Evolutionary conservation across 2,329 filamentous ascomycete species (phyloP).

Genomic region (Exophiala dermatitidis): DNA sequence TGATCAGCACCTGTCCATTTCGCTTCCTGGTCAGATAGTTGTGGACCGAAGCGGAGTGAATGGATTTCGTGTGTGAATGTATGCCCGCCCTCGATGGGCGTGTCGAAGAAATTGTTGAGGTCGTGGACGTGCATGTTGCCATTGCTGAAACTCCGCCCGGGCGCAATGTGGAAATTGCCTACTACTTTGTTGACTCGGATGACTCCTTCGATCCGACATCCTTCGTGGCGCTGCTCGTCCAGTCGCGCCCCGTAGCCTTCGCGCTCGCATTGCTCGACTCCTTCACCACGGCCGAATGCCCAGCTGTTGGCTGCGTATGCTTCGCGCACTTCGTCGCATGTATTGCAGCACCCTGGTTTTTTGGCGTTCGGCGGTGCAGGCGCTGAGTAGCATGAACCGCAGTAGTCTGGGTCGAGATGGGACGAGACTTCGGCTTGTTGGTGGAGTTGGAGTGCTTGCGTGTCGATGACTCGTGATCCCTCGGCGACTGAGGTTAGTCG

Average conservation of each 20-base stretch:
- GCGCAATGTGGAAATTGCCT: constrained; percentile 97
- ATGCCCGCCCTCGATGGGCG: constrained; percentile 61
- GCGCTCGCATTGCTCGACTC: constrained; percentile 88
- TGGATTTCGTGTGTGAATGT: constrained; percentile 87
- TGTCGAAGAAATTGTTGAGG: constrained; percentile 87
- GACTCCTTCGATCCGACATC: constrained; percentile 85
- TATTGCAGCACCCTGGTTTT: constrained; percentile 92
- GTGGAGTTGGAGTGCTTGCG: constrained; percentile 62
- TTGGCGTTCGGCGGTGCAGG: constrained; percentile 59
- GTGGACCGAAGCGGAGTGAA: constrained; percentile 83
- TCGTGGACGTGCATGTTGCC: constrained; percentile 98
- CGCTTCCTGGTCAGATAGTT: constrained; percentile 59
- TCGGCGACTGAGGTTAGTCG: constrained; percentile 65
- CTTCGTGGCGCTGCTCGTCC: constrained; percentile 80
- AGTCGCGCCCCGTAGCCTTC: constrained; percentile 90
- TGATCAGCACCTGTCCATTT: constrained; percentile 73
- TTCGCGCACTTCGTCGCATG: constrained; percentile 91
- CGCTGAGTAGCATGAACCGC: constrained; percentile 87
- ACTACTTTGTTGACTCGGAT: constrained; percentile 97
- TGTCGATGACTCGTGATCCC: constrained; percentile 68
- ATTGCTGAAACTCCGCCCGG: constrained; percentile 90
- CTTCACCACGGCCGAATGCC: constrained; percentile 88
- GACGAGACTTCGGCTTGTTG: constrained; percentile 56
- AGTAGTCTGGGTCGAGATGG: constrained; percentile 88
- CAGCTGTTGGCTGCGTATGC: constrained; percentile 84